Percentiles rank a stretch among this genome's conserved stretches.
Conservation (phyloP, 768 basidiomycete genomes). For the Fomitopsis serialis region DNA sequence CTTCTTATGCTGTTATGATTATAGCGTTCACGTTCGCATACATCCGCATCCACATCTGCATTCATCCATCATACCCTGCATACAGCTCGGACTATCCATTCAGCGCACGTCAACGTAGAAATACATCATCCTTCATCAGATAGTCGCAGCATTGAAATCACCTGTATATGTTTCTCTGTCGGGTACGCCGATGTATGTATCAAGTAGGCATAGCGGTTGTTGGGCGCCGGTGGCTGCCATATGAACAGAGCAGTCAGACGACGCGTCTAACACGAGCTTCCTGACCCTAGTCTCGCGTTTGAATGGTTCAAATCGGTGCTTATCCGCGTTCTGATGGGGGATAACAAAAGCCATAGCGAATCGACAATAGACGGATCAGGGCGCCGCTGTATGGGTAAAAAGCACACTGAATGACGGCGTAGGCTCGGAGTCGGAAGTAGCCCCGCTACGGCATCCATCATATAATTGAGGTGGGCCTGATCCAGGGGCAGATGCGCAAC, state of each 20-base stretch:
- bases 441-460: background rate
- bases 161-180: background rate
- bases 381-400: background rate
- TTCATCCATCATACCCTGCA: conserved; percentile 12
- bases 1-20: background rate
- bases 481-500: background rate
- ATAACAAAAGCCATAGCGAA: background rate
- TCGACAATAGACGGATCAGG: background rate
- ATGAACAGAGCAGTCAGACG: background rate
- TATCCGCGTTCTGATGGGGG: background rate
- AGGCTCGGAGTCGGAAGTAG: background rate
- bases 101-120: conserved; percentile 1
- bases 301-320: background rate
- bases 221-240: background rate
- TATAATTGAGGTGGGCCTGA: background rate
- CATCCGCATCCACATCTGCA: conserved; percentile 4
- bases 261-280: too few species aligned
- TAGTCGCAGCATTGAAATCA: background rate
- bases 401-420: background rate
- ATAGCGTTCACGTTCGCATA: background rate
- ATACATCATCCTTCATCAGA: background rate
- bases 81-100: conserved; percentile 6
- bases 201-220: background rate
- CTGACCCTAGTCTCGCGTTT: background rate
- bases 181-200: background rate